Base-by-base conservation (phyloP, 2,329 filamentous ascomycete genomes). In the Colletotrichum simmondsii region DNA sequence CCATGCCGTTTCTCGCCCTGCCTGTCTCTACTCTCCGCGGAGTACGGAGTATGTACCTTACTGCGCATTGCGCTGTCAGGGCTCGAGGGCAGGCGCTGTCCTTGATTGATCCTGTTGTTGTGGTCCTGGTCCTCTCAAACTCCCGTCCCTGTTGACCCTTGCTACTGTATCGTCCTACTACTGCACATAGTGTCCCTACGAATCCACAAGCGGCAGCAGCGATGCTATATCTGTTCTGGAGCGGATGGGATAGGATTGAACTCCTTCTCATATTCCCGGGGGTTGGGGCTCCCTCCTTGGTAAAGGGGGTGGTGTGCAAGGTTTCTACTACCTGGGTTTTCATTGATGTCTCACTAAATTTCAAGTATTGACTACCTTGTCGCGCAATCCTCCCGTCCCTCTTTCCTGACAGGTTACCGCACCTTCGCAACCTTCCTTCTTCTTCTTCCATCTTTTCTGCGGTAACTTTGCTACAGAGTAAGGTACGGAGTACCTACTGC, bases 181-280 rank as follows among this genome's bases (percentile, higher is more conserved):
- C 35, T 37, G 14, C 35, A 11, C 5, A 42, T 42, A 42, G 16
- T 42, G 37, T 42, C 6, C 16, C 11, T 35, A 35, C 32, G 32
- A 12, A 19, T 42, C 12, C 14, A 22, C 19, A 22, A 19, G 59
- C 42, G 16, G 19, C 26, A 52, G 60, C 16, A 42, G 28, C 26
- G 46, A 59, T 72, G 65, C 53, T 68, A 56, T 68, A 57, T 52
- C 62, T 54, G 52, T 68, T 35, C 28, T 28, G 28, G 60, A 52
- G 46, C 64, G 26, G 37, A 28, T 56, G 6, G 37, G 16, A 42
- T 63, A 54, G 22, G 53, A 53, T 46, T 26, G 30, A 53, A 24
- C 49, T 58, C 58, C 57, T 54, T 69, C 68, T 65, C 65, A 72
- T 58, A 64, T 64, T 52, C 42, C 65, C 37, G 22, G 53, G 52